These are phyloP conservation scores for Globisporangium takayamanum DNA, from an alignment of 352 stramenopile species.

Conservation along the genomic window DNA sequence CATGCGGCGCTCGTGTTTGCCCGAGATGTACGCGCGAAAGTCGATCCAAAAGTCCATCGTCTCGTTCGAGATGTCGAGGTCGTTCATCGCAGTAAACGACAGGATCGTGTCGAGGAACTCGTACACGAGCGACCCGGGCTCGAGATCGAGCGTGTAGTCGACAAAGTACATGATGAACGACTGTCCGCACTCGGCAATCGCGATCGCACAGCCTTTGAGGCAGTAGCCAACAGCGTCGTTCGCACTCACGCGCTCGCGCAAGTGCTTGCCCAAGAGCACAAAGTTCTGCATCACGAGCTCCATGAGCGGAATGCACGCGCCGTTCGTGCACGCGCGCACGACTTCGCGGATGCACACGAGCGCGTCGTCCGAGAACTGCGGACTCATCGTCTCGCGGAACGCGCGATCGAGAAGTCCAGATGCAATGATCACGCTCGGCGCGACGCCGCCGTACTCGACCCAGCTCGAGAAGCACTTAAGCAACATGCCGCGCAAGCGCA, in stretches of 20 bases:
- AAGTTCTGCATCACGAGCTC: slow-evolving; percentile 76
- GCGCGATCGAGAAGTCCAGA: slow-evolving; percentile 48
- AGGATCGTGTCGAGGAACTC: slow-evolving; percentile 69
- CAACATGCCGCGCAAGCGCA: slow-evolving; percentile 36
- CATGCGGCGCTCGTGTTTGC: slow-evolving; percentile 72
- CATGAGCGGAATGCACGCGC: slow-evolving; percentile 63
- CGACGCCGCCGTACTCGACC: slow-evolving; percentile 65
- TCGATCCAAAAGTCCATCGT: slow-evolving; percentile 84
- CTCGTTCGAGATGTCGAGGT: slow-evolving; percentile 66
- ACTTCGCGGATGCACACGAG: slow-evolving; percentile 64
- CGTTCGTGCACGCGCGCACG: slow-evolving; percentile 47
- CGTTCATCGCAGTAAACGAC: slow-evolving; percentile 56
- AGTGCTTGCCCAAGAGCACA: slow-evolving; percentile 55
- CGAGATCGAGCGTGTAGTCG: slow-evolving; percentile 57
- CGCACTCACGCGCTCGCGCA: slow-evolving; percentile 28
- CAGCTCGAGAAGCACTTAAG: slow-evolving; percentile 65
- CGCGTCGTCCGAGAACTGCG: slow-evolving; percentile 33
- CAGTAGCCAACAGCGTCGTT: slow-evolving; percentile 34
- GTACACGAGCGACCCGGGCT: slow-evolving; percentile 60
- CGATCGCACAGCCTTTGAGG: slow-evolving; percentile 39
- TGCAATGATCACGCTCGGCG: slow-evolving; percentile 48
- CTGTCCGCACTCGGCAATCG: slow-evolving; percentile 70
- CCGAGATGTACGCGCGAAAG: slow-evolving; percentile 65
- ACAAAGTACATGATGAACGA: slow-evolving; percentile 76
- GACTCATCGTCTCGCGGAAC: slow-evolving; percentile 45